Conservation (phyloP, 495 filamentous ascomycete species). For the Evansstolkia leycettana region DNA sequence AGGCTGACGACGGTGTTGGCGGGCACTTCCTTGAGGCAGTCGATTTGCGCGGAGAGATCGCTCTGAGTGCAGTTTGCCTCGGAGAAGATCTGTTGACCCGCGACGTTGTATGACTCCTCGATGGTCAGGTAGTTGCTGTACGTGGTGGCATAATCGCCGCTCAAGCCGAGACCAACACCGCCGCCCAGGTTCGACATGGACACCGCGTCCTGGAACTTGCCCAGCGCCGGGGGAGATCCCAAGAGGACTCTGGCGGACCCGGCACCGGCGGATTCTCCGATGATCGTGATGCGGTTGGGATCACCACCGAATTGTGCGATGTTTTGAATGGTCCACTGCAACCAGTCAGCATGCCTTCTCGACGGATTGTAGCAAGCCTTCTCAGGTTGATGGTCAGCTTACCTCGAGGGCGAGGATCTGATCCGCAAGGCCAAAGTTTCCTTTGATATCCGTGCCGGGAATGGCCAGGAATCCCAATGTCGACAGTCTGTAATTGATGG, state of each 20-base stretch:
- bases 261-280: constrained; percentile 13
- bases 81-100: constrained; percentile 23
- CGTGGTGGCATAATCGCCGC: constrained; percentile 23
- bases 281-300: constrained; percentile 9
- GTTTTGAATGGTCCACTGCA: constrained; percentile 19
- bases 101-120: constrained; percentile 19
- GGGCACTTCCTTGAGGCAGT: constrained; percentile 22
- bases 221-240: constrained; percentile 15
- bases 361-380: too few relatives aligned
- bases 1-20: constrained; percentile 16
- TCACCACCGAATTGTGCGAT: constrained; percentile 25
- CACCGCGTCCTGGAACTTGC: constrained; percentile 27
- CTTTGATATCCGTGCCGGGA: constrained; percentile 10
- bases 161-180: constrained; percentile 18
- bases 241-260: constrained; percentile 9
- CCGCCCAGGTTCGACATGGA: constrained; percentile 30
- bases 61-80: constrained; percentile 22
- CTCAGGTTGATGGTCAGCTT: constrained; percentile 9
- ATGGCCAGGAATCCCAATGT: constrained; percentile 29
- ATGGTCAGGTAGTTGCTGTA: constrained; percentile 29
- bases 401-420: constrained; percentile 22
- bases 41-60: constrained; percentile 18
- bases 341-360: too few relatives aligned
- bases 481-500: constrained; percentile 29
- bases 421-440: constrained; percentile 23